A percentile compares a stretch with the other conserved stretches of the same genome.
Evolutionary conservation across 257 asterid genomes (phyloP).

Genomic region (Solanum infundibuliforme): DNA sequence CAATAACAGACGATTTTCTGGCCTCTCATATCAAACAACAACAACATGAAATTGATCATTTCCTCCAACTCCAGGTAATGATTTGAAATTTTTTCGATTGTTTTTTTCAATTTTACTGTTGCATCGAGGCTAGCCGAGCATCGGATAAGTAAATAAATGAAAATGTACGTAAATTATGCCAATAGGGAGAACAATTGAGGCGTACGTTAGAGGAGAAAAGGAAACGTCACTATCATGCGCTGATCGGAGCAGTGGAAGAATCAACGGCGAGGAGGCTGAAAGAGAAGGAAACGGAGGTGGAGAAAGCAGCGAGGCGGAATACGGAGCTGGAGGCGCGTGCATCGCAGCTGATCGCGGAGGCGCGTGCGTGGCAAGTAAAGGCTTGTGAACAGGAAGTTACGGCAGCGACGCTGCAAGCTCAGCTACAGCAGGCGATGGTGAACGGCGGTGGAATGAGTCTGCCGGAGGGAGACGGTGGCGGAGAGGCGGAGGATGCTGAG

Average conservation of each 20-base stretch:
- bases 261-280: slow-evolving; percentile 16
- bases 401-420: slow-evolving; percentile 30
- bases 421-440: slow-evolving; percentile 25
- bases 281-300: slow-evolving; percentile 28
- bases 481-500: slow-evolving; percentile 35
- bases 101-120: background rate
- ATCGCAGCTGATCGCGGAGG: slow-evolving; percentile 17
- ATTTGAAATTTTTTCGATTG: background rate
- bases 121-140: background rate
- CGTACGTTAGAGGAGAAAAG: slow-evolving; percentile 28
- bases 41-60: slow-evolving; percentile 21
- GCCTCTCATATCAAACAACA: slow-evolving; percentile 24
- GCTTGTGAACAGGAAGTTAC: slow-evolving; percentile 20
- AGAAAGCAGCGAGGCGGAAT: slow-evolving; percentile 23
- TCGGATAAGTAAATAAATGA: background rate
- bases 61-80: slow-evolving; percentile 6
- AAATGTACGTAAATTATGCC: background rate
- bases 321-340: slow-evolving; percentile 25
- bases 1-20: slow-evolving; percentile 17
- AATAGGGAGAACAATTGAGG: slow-evolving; percentile 28
- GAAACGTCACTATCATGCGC: slow-evolving; percentile 16
- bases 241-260: slow-evolving; percentile 22
- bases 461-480: slow-evolving; percentile 7
- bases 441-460: slow-evolving; percentile 2
- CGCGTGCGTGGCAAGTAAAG: slow-evolving; percentile 29